Base-by-base conservation (phyloP, 345 rosid species). In the Arabis alpina region DNA sequence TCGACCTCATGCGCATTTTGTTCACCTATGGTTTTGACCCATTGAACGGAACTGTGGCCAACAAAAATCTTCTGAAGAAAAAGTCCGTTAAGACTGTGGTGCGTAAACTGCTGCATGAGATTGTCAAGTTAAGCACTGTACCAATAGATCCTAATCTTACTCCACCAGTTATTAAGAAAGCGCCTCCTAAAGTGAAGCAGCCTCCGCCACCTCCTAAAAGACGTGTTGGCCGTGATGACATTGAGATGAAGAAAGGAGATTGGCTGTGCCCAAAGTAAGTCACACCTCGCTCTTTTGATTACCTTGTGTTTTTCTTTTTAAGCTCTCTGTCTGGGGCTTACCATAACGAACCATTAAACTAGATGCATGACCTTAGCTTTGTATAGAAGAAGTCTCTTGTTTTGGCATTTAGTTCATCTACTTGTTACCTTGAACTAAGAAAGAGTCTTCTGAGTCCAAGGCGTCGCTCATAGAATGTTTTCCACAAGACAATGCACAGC, bases 161-260 rank as follows among this genome's bases (percentile, higher is more conserved):
- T 28, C 99, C 93, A 78, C 99, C 99, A 12, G 77, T 92, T 24
- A 80, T 88, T 56, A 89, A 80, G 74, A 89, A 72, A 78, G 87
- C 98, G 28, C 98, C 99, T 11, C 92, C 92, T 50, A 92, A 90
- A 83, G 97, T 89, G 77, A 95, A 95, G 87, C 96, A 88, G 80
- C 92, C 96, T 64, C 99, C 99, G 3, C 93, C 98, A 25, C 81
- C 98, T 64, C 93, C 96, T 25, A 88, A 77, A 81, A 86, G 85
- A 76, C 87, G 94, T 30, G 92, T 95, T n/a, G 99, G 98, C 23
- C 92, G 99, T 47, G 96, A 90, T 84, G 99, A 90, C 52, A 58
- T 88, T 62, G 99, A 91, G 85, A 95, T 92, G 98, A 95, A 95
- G 76, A 95, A 84, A 76, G 99, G 98, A 54, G 99, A 95, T 78